These are phyloP conservation scores for Nakazawaea populi DNA, from an alignment of 805 yeast genomes.

Conservation along the genomic window DNA sequence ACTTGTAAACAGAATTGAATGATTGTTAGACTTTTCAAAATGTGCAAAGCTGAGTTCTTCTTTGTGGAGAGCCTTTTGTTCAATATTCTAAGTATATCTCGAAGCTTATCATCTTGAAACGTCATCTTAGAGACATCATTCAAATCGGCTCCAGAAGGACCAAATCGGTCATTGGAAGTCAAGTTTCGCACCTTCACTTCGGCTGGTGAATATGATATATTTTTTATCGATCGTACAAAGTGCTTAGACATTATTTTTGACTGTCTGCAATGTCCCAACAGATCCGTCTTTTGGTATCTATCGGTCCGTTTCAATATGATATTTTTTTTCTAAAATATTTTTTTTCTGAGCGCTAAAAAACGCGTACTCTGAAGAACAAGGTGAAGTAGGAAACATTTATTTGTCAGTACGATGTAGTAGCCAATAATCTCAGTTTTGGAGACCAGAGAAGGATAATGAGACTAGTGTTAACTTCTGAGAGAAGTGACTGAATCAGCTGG, in stretches of 20 bases:
- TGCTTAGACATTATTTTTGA: constrained; percentile 1
- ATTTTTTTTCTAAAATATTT: too few species aligned
- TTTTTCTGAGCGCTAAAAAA: too few species aligned
- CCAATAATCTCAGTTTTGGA: too few species aligned
- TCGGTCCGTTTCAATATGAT: background rate
- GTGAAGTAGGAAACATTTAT: too few species aligned
- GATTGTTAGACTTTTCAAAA: constrained; percentile 48
- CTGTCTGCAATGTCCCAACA: too few species aligned
- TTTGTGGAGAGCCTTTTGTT: constrained; percentile 31
- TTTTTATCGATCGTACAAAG: constrained; percentile 7
- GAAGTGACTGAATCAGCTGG: too few species aligned
- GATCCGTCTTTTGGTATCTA: background rate
- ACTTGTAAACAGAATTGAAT: constrained; percentile 44
- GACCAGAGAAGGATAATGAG: too few species aligned
- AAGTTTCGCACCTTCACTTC: constrained; percentile 30
- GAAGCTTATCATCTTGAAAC: constrained; percentile 30
- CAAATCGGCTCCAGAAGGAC: constrained; percentile 52
- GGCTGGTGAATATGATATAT: background rate
- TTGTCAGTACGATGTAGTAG: too few species aligned
- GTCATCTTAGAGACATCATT: constrained; percentile 46
- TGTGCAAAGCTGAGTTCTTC: constrained; percentile 28
- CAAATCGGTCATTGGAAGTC: constrained; percentile 46
- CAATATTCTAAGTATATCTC: constrained; percentile 33
- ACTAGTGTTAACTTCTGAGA: too few species aligned
- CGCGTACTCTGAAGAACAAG: too few species aligned